Percentiles rank a stretch among this genome's conserved stretches.
Conservation (phyloP, 345 rosid species). For the Aegle marmelos region DNA sequence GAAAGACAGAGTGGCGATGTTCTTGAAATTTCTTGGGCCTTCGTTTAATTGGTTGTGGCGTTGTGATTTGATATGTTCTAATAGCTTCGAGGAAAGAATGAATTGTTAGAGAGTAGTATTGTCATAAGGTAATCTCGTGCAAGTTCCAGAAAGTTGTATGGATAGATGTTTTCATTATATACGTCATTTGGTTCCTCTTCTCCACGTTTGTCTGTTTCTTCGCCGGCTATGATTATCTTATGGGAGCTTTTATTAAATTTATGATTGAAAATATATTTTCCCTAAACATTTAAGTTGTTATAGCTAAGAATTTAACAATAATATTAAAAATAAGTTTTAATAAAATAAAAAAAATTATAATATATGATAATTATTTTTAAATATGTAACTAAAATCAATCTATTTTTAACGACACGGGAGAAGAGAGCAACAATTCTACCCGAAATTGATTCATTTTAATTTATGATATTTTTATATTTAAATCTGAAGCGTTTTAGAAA, state of each 20-base stretch:
- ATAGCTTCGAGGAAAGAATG: slow-evolving; percentile 10
- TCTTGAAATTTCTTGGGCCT: slow-evolving; percentile 37
- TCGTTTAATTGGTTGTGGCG: not conserved
- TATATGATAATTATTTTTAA: too few relatives aligned
- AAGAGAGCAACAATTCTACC: too few relatives aligned
- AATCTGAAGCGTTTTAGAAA: too few relatives aligned
- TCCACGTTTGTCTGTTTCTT: not conserved
- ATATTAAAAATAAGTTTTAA: too few relatives aligned
- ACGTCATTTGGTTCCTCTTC: too few relatives aligned
- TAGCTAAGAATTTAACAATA: rapidly evolving
- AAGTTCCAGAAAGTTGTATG: not conserved
- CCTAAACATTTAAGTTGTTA: too few relatives aligned
- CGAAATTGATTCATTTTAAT: too few relatives aligned
- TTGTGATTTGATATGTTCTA: slow-evolving; percentile 18
- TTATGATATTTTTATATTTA: too few relatives aligned
- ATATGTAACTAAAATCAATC: too few relatives aligned
- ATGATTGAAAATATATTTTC: rapidly evolving
- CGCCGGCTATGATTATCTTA: not conserved
- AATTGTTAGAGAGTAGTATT: not conserved
- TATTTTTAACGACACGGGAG: too few relatives aligned
- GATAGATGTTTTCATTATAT: not conserved
- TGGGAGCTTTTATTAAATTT: not conserved
- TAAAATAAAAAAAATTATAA: too few relatives aligned
- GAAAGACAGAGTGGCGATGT: not conserved
- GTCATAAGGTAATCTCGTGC: too few relatives aligned